Percentiles rank a stretch among this genome's conserved stretches.
Conservation (phyloP, 2,329 filamentous ascomycete genomes). For the Sordariomycetes sp. region DNA sequence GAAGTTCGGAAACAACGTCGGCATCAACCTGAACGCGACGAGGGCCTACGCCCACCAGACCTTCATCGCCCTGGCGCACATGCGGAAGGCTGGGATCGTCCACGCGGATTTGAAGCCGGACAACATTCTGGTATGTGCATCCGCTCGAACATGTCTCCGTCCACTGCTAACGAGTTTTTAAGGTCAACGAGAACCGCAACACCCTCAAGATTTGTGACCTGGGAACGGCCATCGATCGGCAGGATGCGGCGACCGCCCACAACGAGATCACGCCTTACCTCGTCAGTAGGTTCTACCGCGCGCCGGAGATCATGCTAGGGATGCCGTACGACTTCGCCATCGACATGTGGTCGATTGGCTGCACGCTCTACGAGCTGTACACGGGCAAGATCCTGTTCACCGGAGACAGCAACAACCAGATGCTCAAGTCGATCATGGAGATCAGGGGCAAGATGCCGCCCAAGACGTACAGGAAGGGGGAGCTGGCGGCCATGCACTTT, state of each 20-base stretch:
- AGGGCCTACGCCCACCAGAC: constrained; percentile 88
- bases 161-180: constrained; percentile 13
- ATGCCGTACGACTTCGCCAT: constrained; percentile 90
- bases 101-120: constrained; percentile 97
- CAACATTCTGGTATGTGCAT: constrained; percentile 66
- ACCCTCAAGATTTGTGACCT: constrained; percentile 91
- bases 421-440: constrained; percentile 94
- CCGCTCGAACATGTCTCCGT: background rate
- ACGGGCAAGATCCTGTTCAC: constrained; percentile 96
- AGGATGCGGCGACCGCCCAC: constrained; percentile 59
- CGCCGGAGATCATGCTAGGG: constrained; percentile 94
- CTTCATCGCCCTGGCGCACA: constrained; percentile 76
- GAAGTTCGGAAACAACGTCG: constrained; percentile 90
- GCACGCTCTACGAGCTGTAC: constrained; percentile 92
- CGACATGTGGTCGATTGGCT: constrained; percentile 97
- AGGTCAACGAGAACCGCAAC: constrained; percentile 72
- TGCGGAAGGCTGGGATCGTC: constrained; percentile 86
- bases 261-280: constrained; percentile 91
- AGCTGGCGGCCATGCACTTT: constrained; percentile 69
- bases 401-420: constrained; percentile 93
- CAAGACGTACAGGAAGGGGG: constrained; percentile 77
- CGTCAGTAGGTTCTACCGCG: constrained; percentile 93
- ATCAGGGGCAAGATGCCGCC: constrained; percentile 84
- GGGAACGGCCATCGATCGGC: constrained; percentile 86
- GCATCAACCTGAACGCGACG: constrained; percentile 81